Base-by-base conservation (phyloP, 2,329 filamentous ascomycete species). In the Nakataea oryzae region DNA sequence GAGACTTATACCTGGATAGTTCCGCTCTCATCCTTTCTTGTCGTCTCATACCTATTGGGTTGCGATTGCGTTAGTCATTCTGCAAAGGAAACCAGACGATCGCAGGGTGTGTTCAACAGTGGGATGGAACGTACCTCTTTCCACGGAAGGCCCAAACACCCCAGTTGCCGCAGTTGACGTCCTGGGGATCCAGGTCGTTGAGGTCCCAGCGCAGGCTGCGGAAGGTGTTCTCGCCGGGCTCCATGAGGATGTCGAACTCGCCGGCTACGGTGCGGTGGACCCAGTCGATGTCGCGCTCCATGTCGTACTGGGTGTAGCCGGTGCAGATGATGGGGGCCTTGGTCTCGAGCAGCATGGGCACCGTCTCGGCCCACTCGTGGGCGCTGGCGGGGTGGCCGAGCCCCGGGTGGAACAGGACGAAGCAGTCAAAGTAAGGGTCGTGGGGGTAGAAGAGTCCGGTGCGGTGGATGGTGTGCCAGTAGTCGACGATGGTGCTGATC, bases 361-460 rank as follows among this genome's bases (percentile, higher is more conserved):
- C 76, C 0, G 95, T 97, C 69, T 93, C 87, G 63, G 89, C 84
- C 95, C 96, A 99, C 74, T 99, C 95, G 70, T 96, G 90, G 61
- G 90, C 90, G 70, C 89, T 93, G 17, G 93, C 91, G 0, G 96
- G 93, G 74, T 99, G 95, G 14, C 95, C 96, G 24, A 99, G 83
- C 11, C 96, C 96, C 0, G 96, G 96, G 71, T 99, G 96, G 81
- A 97, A 99, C 60, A 97, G 83, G 70, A 99, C 87, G 72, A 99
- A 96, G 74, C 90, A 95, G 79, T 99, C 95, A 74, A 99, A 96
- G 78, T 99, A 99, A 0, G 95, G 95, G 72, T 99, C 95, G 72
- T 96, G 97, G 0, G 96, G 95, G 63, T 90, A 86, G 77, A 97
- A 99, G 72, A 93, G 84, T 58, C 91, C 89, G 0, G 93, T 90